Evolutionary conservation across 163 green algal species (phyloP).

Genomic region (Coccomyxa subellipsoidea): DNA sequence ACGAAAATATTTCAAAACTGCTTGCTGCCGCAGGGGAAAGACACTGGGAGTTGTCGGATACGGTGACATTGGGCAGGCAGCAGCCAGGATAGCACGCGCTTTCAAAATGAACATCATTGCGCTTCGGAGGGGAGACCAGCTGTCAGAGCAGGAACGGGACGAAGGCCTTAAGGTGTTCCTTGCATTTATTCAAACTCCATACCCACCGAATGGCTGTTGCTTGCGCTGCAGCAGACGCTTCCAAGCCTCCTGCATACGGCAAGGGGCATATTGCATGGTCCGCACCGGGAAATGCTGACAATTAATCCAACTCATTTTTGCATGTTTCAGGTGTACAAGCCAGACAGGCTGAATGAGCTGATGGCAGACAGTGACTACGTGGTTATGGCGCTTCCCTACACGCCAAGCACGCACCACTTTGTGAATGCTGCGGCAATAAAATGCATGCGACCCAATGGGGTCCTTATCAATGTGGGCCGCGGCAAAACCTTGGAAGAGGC

Average conservation of each 20-base stretch:
- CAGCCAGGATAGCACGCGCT: conserved; percentile 58
- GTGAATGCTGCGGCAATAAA: conserved; percentile 55
- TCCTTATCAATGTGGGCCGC: conserved; percentile 82
- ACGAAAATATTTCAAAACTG: too few relatives aligned
- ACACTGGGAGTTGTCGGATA: conserved; percentile 76
- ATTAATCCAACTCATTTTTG: neutral
- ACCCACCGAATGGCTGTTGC: neutral
- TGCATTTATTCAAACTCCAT: neutral
- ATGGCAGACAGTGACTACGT: conserved; percentile 74
- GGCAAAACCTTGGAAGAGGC: conserved; percentile 74
- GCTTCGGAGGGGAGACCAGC: conserved; percentile 48
- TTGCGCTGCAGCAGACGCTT: neutral
- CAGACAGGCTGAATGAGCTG: conserved; percentile 51
- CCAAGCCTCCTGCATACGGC: neutral
- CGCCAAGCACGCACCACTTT: conserved; percentile 62
- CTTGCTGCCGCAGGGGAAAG: too few relatives aligned
- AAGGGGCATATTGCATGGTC: neutral
- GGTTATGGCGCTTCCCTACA: conserved; percentile 63
- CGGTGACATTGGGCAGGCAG: conserved; percentile 71
- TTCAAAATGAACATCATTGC: conserved; percentile 73
- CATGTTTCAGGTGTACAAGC: conserved; percentile 41
- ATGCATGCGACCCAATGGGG: conserved; percentile 60
- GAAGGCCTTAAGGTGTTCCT: conserved; percentile 48
- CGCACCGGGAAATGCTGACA: neutral
- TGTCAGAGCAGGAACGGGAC: conserved; percentile 47